Evolutionary conservation across 495 filamentous ascomycete genomes (phyloP).

Genomic region (Penicillium macrosclerotiorum): DNA sequence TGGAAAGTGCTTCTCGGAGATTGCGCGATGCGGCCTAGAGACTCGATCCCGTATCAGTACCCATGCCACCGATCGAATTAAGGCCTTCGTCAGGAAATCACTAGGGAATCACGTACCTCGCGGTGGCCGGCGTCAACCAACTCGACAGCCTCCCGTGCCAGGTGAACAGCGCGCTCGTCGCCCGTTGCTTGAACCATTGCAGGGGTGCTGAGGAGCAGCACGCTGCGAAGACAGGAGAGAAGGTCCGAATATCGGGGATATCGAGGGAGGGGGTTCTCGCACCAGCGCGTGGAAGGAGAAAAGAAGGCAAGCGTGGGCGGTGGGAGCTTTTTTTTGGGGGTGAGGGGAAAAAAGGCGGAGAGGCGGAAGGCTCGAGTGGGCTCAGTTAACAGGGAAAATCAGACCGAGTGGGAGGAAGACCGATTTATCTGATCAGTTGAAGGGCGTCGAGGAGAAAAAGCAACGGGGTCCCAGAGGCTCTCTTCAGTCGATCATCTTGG

Average conservation of each 20-base stretch:
- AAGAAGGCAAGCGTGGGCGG: neutral
- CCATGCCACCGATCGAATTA: neutral
- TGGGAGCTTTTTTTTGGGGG: conserved; percentile 15
- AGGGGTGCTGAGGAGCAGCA: conserved; percentile 24
- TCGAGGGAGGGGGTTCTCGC: neutral
- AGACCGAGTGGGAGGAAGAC: conserved; percentile 1
- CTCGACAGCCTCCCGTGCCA: conserved; percentile 51
- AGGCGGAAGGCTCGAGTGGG: conserved; percentile 16
- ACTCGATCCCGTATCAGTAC: conserved; percentile 1
- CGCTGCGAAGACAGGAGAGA: conserved; percentile 5
- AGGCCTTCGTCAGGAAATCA: neutral
- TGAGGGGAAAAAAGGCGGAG: conserved; percentile 11
- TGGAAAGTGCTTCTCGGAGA: conserved; percentile 60
- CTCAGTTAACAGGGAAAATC: too few species aligned
- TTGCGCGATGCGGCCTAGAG: conserved; percentile 55
- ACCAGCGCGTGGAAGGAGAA: neutral
- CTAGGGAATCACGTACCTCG: conserved; percentile 35
- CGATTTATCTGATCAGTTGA: conserved; percentile 11
- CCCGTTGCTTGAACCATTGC: conserved; percentile 49
- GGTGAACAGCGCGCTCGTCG: conserved; percentile 48
- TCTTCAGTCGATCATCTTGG: conserved; percentile 1
- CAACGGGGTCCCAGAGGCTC: conserved; percentile 1
- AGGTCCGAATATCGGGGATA: conserved; percentile 4
- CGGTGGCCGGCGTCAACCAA: conserved; percentile 47
- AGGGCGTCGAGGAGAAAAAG: conserved; percentile 3